These are phyloP conservation scores for Exophiala sp. DNA, from an alignment of 2,329 filamentous ascomycete species.

Conservation along the genomic window DNA sequence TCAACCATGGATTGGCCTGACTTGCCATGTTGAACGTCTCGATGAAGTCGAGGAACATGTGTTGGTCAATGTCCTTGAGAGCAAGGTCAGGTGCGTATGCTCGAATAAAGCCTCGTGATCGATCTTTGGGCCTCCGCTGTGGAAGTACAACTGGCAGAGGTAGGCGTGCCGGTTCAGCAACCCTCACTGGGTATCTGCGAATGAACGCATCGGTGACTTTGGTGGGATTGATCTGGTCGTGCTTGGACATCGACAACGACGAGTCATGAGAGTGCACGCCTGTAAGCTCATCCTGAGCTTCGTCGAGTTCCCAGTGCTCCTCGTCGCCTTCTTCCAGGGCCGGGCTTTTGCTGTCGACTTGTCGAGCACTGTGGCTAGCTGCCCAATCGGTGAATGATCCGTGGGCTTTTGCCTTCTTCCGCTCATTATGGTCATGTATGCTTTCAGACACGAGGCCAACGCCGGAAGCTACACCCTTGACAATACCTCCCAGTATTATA, in stretches of 20 bases:
- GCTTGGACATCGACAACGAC: background rate
- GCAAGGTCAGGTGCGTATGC: constrained; percentile 51
- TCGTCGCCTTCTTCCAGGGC: background rate
- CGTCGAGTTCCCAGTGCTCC: constrained; percentile 13
- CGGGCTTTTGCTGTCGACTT: background rate
- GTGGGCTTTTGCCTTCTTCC: constrained; percentile 1
- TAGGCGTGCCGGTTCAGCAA: background rate
- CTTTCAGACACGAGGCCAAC: constrained; percentile 9
- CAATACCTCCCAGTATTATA: background rate
- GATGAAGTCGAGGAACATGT: constrained; percentile 49
- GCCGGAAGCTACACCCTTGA: constrained; percentile 8
- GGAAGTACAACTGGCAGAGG: constrained; percentile 51
- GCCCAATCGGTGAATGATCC: background rate
- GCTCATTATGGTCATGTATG: constrained; percentile 7
- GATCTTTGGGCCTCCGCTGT: constrained; percentile 49
- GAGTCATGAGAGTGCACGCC: background rate
- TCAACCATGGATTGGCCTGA: constrained; percentile 2
- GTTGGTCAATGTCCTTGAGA: constrained; percentile 45
- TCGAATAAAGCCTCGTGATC: constrained; percentile 49
- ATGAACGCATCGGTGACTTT: constrained; percentile 6
- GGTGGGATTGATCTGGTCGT: constrained; percentile 4
- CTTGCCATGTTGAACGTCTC: constrained; percentile 39
- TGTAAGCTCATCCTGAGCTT: constrained; percentile 9
- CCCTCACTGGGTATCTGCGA: background rate
- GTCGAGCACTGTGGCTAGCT: no score